Conservation (phyloP, 208 protist species). For the Willaertia magna region DNA sequence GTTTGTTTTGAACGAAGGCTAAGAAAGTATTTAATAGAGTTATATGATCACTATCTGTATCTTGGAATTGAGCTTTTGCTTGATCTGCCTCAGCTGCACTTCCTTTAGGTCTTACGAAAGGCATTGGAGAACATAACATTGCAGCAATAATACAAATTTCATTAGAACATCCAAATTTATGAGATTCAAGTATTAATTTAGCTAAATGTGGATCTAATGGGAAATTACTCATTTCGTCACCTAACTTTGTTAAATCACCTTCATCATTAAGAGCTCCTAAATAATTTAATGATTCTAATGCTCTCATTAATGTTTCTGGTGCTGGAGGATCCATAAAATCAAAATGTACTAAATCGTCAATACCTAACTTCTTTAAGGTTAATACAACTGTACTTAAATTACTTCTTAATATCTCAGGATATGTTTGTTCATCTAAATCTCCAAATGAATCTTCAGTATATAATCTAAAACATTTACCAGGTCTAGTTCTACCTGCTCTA, state of each 20-base stretch:
- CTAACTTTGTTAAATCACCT: slow-evolving; percentile 44
- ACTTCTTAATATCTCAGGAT: slow-evolving; percentile 71
- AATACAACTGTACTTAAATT: slow-evolving; percentile 67
- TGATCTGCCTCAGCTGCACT: slow-evolving; percentile 41
- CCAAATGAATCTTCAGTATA: slow-evolving; percentile 69
- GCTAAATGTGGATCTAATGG: slow-evolving; percentile 53
- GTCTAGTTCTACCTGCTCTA: slow-evolving; percentile 91
- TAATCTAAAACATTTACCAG: slow-evolving; percentile 92
- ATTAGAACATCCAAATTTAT: slow-evolving; percentile 48
- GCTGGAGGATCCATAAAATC: slow-evolving; percentile 87
- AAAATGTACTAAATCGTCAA: slow-evolving; percentile 81
- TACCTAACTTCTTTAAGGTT: slow-evolving; percentile 86
- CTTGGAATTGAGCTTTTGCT: slow-evolving; percentile 36
- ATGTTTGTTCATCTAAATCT: slow-evolving; percentile 24
- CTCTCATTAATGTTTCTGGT: slow-evolving; percentile 70
- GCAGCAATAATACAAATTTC: slow-evolving; percentile 51
- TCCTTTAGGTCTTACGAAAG: slow-evolving; percentile 64
- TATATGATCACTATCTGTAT: slow-evolving; percentile 61
- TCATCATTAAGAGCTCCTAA: slow-evolving; percentile 47
- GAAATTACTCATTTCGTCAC: slow-evolving; percentile 63
- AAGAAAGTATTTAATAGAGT: slow-evolving; percentile 63
- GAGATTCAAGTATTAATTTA: slow-evolving; percentile 43
- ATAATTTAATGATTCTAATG: slow-evolving; percentile 61
- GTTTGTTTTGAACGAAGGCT: slow-evolving; percentile 12
- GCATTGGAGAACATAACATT: slow-evolving; percentile 42